Evolutionary conservation across 345 rosid genomes (phyloP).

Genomic region (Aquilaria sinensis): DNA sequence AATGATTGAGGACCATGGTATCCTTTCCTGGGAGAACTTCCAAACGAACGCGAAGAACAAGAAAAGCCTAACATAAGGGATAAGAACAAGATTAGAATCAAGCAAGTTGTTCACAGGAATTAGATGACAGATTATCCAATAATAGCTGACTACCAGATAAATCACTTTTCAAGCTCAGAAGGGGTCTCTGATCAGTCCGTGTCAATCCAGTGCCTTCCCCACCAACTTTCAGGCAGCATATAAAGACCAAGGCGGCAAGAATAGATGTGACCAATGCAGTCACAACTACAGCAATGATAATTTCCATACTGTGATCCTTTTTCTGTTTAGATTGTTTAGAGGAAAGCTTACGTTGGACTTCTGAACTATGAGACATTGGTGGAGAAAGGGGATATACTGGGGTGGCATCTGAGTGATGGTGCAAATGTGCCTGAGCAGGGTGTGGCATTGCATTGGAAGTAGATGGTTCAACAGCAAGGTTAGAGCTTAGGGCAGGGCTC

Average conservation of each 20-base stretch:
- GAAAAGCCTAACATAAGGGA: conserved; percentile 17
- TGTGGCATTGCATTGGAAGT: conserved; percentile 17
- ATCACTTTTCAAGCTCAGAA: conserved; percentile 48
- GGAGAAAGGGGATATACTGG: conserved; percentile 24
- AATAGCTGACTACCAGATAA: conserved; percentile 46
- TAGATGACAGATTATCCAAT: not conserved
- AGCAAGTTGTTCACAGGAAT: not conserved
- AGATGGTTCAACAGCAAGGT: conserved; percentile 19
- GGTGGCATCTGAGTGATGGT: conserved; percentile 4
- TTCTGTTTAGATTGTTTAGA: conserved; percentile 23
- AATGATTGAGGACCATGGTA: conserved; percentile 21
- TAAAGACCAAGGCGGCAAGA: conserved; percentile 52
- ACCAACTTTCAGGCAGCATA: conserved; percentile 35
- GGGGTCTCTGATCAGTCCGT: conserved; percentile 64
- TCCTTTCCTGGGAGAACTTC: conserved; percentile 24
- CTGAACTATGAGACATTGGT: conserved; percentile 9
- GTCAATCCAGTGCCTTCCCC: conserved; percentile 25
- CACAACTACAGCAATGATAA: conserved; percentile 42
- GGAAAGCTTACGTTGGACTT: conserved; percentile 17
- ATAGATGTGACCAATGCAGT: conserved; percentile 52
- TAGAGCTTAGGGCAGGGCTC: conserved; percentile 18
- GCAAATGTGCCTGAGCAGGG: not conserved
- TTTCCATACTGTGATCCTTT: conserved; percentile 17
- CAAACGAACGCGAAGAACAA: conserved; percentile 56
- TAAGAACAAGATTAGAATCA: not conserved